A percentile compares a stretch with the other conserved stretches of the same genome.
phyloP scores from a whole-genome alignment of 2,329 filamentous ascomycete genomes.

The Byssoonygena ceratinophila region DNA sequence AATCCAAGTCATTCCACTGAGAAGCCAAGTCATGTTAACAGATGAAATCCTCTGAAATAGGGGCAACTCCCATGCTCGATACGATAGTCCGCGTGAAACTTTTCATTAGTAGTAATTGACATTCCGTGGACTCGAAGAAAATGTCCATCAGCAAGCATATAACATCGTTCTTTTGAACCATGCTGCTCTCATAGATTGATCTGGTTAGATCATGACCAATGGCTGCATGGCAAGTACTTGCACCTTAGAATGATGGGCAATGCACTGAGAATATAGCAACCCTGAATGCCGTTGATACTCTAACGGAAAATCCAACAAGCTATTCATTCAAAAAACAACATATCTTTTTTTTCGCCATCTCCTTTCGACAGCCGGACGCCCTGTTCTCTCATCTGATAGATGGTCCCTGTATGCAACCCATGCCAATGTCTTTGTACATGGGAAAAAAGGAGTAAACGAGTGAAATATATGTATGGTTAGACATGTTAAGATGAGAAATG shows the following conservation, averaged over 20 bases:
- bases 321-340: not conserved
- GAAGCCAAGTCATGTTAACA: too few relatives aligned
- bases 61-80: too few relatives aligned
- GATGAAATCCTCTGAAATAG: too few relatives aligned
- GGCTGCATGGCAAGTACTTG: not conserved
- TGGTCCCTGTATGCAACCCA: not conserved
- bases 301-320: not conserved
- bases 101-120: too few relatives aligned
- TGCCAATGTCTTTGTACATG: not conserved
- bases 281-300: not conserved
- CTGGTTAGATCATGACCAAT: not conserved
- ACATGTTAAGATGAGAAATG: not conserved
- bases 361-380: not conserved
- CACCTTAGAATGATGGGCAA: not conserved
- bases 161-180: not conserved
- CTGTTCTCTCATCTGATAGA: not conserved
- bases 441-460: not conserved
- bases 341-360: not conserved
- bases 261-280: not conserved
- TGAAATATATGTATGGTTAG: not conserved
- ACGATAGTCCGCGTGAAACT: too few relatives aligned
- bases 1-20: too few relatives aligned
- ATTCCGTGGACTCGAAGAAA: too few relatives aligned
- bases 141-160: too few relatives aligned
- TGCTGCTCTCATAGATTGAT: not conserved